phyloP scores from a whole-genome alignment of 1,284 basidiomycete species.

The Tranzscheliella williamsii region DNA sequence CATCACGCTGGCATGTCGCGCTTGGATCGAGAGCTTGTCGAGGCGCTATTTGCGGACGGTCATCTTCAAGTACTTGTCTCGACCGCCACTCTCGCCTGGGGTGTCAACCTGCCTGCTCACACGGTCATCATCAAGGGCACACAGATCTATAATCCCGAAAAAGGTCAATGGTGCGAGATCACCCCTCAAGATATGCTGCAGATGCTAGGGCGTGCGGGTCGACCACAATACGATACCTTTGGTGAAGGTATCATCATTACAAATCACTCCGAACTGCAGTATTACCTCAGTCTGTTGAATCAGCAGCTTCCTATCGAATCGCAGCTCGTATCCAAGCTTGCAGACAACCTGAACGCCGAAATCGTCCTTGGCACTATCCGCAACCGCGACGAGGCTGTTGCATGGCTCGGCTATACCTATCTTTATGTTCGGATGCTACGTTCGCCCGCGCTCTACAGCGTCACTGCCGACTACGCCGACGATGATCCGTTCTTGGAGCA shows the following conservation, averaged over 20 bases:
- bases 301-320: constrained; percentile 79
- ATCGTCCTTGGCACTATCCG: constrained; percentile 93
- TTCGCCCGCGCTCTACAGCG: constrained; percentile 83
- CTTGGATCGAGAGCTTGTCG: constrained; percentile 87
- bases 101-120: constrained; percentile 96
- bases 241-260: constrained; percentile 99
- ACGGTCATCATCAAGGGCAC: constrained; percentile 99
- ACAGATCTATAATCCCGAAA: constrained; percentile 98
- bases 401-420: constrained; percentile 70
- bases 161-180: constrained; percentile 94
- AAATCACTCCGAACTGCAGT: constrained; percentile 93
- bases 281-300: constrained; percentile 68
- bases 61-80: constrained; percentile 93
- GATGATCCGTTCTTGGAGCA: constrained; percentile 83
- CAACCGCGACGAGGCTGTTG: constrained; percentile 90
- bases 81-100: constrained; percentile 98
- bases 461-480: constrained; percentile 87
- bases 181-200: constrained; percentile 96
- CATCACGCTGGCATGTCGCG: constrained; percentile 99
- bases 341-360: constrained; percentile 96
- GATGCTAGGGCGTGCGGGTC: constrained; percentile 97
- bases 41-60: constrained; percentile 91
- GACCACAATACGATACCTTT: constrained; percentile 95
- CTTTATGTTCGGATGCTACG: constrained; percentile 92
- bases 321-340: constrained; percentile 88